These are phyloP conservation scores for Pythium aristosporum DNA, from an alignment of 352 stramenopile species.

Conservation along the genomic window DNA sequence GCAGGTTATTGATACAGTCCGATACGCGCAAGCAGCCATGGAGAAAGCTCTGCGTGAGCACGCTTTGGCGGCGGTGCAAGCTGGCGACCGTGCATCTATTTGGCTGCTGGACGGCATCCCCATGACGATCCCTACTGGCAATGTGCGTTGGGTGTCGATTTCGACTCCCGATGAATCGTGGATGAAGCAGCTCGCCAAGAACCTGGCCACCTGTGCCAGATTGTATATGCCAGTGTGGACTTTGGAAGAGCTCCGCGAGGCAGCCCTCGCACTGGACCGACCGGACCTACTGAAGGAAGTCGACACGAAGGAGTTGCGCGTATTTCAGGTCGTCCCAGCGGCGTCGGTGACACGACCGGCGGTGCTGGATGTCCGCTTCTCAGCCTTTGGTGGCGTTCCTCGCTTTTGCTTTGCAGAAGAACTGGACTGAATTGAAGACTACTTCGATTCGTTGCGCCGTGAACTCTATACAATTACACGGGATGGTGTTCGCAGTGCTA, in stretches of 20 bases:
- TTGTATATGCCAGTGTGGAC: slow-evolving; percentile 2
- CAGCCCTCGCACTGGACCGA: background rate
- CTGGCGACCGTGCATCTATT: too few relatives aligned
- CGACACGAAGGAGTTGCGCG: background rate
- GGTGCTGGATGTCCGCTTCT: background rate
- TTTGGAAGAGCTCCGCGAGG: background rate
- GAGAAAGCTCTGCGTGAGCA: background rate
- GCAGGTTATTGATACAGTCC: too few relatives aligned
- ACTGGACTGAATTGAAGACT: background rate
- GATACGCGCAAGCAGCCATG: too few relatives aligned
- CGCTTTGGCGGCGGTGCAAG: too few relatives aligned
- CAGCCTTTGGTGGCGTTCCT: background rate
- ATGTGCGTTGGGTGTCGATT: background rate
- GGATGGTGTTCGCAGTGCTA: too few relatives aligned
- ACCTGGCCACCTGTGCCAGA: background rate
- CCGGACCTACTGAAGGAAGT: background rate
- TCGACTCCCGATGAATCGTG: background rate
- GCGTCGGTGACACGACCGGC: background rate
- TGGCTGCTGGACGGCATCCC: background rate
- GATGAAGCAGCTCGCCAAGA: background rate
- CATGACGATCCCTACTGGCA: background rate
- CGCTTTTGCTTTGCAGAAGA: background rate
- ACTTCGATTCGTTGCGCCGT: background rate
- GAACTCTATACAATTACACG: background rate
- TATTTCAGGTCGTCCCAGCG: background rate